These are phyloP conservation scores for Wickerhamomyces sydowiorum DNA, from an alignment of 805 yeast genomes.

Conservation along the genomic window DNA sequence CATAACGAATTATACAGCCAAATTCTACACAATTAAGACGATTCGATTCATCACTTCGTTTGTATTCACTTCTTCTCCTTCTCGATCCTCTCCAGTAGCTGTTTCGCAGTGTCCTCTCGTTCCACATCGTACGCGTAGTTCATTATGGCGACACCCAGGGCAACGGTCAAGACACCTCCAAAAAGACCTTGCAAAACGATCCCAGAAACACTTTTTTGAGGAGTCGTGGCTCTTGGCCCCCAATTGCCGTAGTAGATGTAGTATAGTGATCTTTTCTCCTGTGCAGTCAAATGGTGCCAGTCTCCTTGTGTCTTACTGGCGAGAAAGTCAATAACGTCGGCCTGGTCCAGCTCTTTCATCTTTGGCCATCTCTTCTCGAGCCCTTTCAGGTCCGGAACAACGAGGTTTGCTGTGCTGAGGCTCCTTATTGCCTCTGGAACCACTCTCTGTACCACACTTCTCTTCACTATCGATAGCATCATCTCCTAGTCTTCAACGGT, in stretches of 20 bases:
- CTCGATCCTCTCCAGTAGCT: conserved; percentile 2
- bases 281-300: conserved; percentile 25
- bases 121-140: conserved; percentile 18
- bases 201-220: conserved; percentile 7
- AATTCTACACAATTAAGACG: too few species aligned
- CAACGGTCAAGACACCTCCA: conserved; percentile 13
- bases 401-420: too few species aligned
- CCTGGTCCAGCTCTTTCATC: conserved; percentile 26
- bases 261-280: conserved; percentile 27
- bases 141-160: conserved; percentile 12
- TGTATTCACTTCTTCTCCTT: conserved; percentile 1
- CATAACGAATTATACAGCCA: too few species aligned
- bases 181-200: conserved; percentile 12
- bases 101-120: conserved; percentile 8
- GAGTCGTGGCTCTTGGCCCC: conserved; percentile 27
- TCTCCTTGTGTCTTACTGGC: conserved; percentile 25
- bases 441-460: too few species aligned
- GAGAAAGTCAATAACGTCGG: conserved; percentile 31
- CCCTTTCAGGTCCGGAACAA: conserved; percentile 25
- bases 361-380: conserved; percentile 26
- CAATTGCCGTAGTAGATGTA: conserved; percentile 31
- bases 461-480: too few species aligned
- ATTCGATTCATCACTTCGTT: background rate
- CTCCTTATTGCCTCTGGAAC: too few species aligned
- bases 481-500: background rate